Conservation (phyloP, 108 stramenopile species). For the Nitzschia putrida region DNA sequence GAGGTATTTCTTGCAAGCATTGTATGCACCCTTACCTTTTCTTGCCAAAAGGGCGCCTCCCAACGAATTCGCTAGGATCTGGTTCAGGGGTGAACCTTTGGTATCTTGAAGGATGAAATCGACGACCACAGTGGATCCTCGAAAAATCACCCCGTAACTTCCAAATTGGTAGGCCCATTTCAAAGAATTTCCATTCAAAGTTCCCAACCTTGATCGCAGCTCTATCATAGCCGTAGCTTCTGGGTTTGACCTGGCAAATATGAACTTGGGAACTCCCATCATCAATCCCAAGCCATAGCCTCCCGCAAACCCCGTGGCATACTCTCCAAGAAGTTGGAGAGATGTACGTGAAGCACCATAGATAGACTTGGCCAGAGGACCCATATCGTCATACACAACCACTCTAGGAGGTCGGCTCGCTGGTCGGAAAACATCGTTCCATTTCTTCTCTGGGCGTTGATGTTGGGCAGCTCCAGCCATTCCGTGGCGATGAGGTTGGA, state of each 20-base stretch:
- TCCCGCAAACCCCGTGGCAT: conserved; percentile 54
- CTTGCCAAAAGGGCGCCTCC: conserved; percentile 78
- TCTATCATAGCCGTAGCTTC: conserved; percentile 23
- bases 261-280: conserved; percentile 47
- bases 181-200: conserved; percentile 57
- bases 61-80: conserved; percentile 56
- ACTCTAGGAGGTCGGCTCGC: too few relatives aligned
- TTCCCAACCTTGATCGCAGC: conserved; percentile 31
- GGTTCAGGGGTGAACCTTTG: conserved; percentile 48
- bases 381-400: conserved; percentile 41
- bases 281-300: conserved; percentile 63
- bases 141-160: conserved; percentile 59
- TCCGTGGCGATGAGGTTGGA: too few relatives aligned
- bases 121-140: conserved; percentile 40
- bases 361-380: conserved; percentile 56
- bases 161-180: conserved; percentile 60
- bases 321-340: conserved; percentile 54
- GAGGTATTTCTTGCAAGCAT: too few relatives aligned
- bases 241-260: conserved; percentile 19
- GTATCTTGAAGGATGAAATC: too few relatives aligned
- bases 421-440: too few relatives aligned
- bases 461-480: too few relatives aligned
- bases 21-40: conserved; percentile 32
- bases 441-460: too few relatives aligned
- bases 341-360: conserved; percentile 63